Conservation (phyloP, 2,329 filamentous ascomycete species). For the Monosporascus ibericus region DNA sequence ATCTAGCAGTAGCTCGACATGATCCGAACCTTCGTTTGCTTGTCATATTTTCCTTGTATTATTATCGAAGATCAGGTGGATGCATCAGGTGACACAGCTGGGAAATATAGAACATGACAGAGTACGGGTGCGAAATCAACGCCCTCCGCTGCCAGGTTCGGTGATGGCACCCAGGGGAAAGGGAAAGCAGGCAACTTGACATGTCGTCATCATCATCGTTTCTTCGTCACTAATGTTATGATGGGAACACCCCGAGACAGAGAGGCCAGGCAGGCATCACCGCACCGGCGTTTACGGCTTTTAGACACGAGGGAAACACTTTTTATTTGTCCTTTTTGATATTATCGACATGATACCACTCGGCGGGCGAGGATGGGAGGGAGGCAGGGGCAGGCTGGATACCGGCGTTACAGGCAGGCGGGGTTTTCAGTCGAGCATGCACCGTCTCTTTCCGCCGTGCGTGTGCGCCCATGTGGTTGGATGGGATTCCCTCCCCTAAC, state of each 20-base stretch:
- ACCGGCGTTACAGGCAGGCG: background rate
- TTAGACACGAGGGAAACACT: too few relatives aligned
- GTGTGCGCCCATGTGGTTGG: too few relatives aligned
- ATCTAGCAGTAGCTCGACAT: conserved; percentile 10
- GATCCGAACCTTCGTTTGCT: background rate
- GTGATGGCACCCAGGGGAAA: background rate
- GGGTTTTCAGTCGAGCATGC: too few relatives aligned
- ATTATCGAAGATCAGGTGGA: background rate
- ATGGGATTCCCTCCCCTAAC: background rate
- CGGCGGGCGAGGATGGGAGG: background rate
- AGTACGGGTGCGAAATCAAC: background rate
- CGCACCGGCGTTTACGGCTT: too few relatives aligned
- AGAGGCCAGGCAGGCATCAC: too few relatives aligned
- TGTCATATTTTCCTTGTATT: background rate
- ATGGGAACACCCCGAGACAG: too few relatives aligned
- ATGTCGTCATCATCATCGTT: too few relatives aligned
- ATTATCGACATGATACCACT: background rate
- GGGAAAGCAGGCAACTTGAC: background rate
- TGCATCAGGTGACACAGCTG: background rate
- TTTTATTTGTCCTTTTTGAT: too few relatives aligned
- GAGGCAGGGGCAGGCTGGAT: background rate
- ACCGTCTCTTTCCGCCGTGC: too few relatives aligned
- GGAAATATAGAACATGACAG: background rate
- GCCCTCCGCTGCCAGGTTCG: background rate
- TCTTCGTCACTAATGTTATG: too few relatives aligned